Conservation (phyloP, 1,284 basidiomycete species). For the Ustilago esculenta region DNA sequence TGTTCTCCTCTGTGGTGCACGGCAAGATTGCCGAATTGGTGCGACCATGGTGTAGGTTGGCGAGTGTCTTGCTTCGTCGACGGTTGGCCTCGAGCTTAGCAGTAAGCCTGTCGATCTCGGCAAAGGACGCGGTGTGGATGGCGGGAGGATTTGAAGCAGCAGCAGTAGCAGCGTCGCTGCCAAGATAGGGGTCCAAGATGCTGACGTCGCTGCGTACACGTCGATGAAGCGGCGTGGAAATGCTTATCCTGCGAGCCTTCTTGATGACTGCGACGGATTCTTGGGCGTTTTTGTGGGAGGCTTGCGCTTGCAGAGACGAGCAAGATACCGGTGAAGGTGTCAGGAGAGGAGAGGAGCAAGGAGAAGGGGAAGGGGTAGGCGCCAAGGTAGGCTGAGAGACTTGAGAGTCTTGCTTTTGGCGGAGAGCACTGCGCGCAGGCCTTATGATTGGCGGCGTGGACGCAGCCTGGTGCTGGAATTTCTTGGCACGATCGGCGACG, state of each 20-base stretch:
- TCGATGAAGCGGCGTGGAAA: constrained; percentile 34
- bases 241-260: constrained; percentile 26
- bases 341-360: neutral
- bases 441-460: neutral
- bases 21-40: constrained; percentile 17
- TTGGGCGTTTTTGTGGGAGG: neutral
- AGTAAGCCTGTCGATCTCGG: constrained; percentile 26
- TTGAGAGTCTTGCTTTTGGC: neutral
- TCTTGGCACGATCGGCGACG: constrained; percentile 31
- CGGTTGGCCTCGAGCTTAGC: constrained; percentile 28
- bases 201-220: constrained; percentile 39
- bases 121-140: constrained; percentile 15
- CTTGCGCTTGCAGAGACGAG: neutral
- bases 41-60: neutral
- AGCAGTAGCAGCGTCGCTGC: neutral
- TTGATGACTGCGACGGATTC: constrained; percentile 13
- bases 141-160: constrained; percentile 6
- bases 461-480: constrained; percentile 8
- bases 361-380: neutral
- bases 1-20: constrained; percentile 30
- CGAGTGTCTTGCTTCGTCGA: constrained; percentile 17
- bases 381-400: neutral
- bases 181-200: constrained; percentile 23
- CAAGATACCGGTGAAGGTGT: neutral
- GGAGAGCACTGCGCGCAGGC: neutral